phyloP scores from a whole-genome alignment of 352 stramenopile genomes.

The Phytophthora idaei region DNA sequence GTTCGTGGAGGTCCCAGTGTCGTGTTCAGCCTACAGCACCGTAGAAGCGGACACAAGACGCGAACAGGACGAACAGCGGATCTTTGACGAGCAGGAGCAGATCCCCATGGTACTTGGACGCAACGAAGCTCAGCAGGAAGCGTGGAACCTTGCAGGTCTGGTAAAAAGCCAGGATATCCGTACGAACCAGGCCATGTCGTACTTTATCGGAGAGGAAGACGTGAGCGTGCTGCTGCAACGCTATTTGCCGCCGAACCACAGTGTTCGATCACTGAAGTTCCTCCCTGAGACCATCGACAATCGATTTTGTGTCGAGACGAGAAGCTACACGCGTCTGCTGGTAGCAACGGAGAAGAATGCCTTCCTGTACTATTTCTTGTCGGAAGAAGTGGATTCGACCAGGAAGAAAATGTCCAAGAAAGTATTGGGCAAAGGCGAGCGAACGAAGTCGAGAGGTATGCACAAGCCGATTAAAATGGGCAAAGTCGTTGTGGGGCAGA shows the following conservation, averaged over 20 bases:
- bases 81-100: slow-evolving; percentile 64
- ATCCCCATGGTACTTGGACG: slow-evolving; percentile 65
- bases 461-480: slow-evolving; percentile 50
- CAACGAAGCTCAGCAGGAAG: slow-evolving; percentile 79
- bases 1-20: slow-evolving; percentile 67
- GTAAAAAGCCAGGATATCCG: slow-evolving; percentile 79
- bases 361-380: slow-evolving; percentile 88
- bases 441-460: slow-evolving; percentile 48
- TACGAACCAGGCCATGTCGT: slow-evolving; percentile 82
- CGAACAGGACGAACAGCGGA: slow-evolving; percentile 54
- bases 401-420: slow-evolving; percentile 84
- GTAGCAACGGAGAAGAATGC: slow-evolving; percentile 66
- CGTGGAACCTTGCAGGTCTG: slow-evolving; percentile 72
- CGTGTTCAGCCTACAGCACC: slow-evolving; percentile 60
- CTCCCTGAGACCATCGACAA: slow-evolving; percentile 87
- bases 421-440: slow-evolving; percentile 59
- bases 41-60: slow-evolving; percentile 47
- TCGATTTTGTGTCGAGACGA: slow-evolving; percentile 68
- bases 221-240: slow-evolving; percentile 75
- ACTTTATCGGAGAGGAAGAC: slow-evolving; percentile 65
- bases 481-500: slow-evolving; percentile 32
- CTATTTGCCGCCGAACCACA: slow-evolving; percentile 78
- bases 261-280: slow-evolving; percentile 71
- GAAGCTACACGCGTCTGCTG: slow-evolving; percentile 79
- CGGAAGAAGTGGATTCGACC: slow-evolving; percentile 67